phyloP scores from a whole-genome alignment of 805 yeast species.

The Clavispora fructus region DNA sequence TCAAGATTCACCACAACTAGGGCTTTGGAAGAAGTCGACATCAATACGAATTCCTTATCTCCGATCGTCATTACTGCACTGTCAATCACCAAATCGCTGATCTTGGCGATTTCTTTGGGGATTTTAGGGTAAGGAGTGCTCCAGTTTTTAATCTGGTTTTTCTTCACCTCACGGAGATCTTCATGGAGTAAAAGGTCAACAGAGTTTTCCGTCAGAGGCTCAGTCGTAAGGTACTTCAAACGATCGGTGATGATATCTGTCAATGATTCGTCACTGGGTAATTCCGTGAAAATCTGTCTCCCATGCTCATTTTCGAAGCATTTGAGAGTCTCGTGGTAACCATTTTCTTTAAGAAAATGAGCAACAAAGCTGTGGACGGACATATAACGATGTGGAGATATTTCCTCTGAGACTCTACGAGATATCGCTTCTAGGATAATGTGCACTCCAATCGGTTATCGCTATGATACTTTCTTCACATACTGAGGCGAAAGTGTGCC shows the following conservation, averaged over 20 bases:
- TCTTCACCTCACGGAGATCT: conserved; percentile 13
- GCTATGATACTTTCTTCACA: no score
- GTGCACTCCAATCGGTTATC: no score
- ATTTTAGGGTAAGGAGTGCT: conserved; percentile 21
- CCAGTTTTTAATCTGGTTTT: conserved; percentile 22
- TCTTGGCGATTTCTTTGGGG: conserved; percentile 3
- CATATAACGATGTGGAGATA: conserved; percentile 5
- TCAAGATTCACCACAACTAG: conserved; percentile 15
- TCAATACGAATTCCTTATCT: conserved; percentile 4
- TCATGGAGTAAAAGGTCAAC: conserved; percentile 31
- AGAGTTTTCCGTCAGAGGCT: background rate
- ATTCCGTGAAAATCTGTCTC: conserved; percentile 18
- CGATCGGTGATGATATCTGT: conserved; percentile 29
- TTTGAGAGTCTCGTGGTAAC: conserved; percentile 41
- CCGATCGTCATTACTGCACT: conserved; percentile 4
- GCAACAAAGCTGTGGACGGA: conserved; percentile 43
- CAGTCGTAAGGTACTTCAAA: conserved; percentile 4
- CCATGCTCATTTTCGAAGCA: conserved; percentile 45
- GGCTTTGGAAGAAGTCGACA: conserved; percentile 17
- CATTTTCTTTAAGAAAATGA: conserved; percentile 50
- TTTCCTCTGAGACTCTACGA: no score
- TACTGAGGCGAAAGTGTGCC: no score
- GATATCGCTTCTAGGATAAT: no score
- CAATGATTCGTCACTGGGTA: conserved; percentile 29
- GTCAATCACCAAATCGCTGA: conserved; percentile 22